Conservation (phyloP, 257 asterid genomes). For the Solanum peruvianum region DNA sequence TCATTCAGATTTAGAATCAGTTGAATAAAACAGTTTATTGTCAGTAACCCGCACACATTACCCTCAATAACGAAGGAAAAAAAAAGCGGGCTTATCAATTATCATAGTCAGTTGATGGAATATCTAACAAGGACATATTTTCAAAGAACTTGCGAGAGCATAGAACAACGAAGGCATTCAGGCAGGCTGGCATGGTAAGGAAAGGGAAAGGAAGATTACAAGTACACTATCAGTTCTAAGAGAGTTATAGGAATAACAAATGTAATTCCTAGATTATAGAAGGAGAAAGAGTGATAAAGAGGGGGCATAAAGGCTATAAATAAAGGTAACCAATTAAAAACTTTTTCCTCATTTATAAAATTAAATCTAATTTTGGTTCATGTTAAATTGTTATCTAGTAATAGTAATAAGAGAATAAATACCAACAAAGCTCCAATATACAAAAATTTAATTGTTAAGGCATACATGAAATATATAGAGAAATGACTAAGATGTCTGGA, state of each 20-base stretch:
- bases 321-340: neutral
- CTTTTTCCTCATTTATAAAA: neutral
- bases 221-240: neutral
- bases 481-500: neutral
- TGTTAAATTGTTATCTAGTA: neutral
- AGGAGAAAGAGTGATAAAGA: neutral
- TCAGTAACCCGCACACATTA: neutral
- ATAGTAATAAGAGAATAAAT: neutral
- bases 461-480: neutral
- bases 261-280: neutral
- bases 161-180: neutral
- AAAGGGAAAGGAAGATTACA: neutral
- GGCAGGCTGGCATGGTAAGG: neutral
- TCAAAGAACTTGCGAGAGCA: neutral
- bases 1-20: neutral
- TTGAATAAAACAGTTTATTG: neutral
- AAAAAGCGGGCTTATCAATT: neutral
- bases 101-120: neutral
- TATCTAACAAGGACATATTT: neutral
- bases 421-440: neutral
- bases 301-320: neutral
- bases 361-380: neutral
- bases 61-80: neutral
- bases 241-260: neutral
- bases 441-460: neutral